phyloP scores from a whole-genome alignment of 1,284 basidiomycete species.

The Coriolopsis trogii region DNA sequence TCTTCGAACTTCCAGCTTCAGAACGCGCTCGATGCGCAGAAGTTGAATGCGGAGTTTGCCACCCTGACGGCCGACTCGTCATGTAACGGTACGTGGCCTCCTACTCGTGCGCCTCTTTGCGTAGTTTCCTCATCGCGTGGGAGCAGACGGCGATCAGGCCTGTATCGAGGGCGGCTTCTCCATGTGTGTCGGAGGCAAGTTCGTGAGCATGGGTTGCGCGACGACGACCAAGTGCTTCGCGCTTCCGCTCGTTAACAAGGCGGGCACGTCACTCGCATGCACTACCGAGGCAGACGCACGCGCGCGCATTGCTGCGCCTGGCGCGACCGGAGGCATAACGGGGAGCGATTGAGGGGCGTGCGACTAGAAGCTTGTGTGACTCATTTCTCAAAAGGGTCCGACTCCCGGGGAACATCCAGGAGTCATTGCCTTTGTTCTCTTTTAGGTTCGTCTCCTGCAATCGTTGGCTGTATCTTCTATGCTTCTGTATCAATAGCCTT shows the following conservation, averaged over 20 bases:
- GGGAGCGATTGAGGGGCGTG: constrained; percentile 26
- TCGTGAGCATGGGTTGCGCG: constrained; percentile 45
- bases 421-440: constrained; percentile 1
- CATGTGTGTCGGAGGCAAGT: constrained; percentile 49
- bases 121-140: background rate
- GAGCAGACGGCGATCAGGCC: constrained; percentile 46
- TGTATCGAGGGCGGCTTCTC: constrained; percentile 38
- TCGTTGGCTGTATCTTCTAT: too few species aligned
- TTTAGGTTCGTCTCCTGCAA: too few species aligned
- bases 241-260: constrained; percentile 59
- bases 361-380: background rate
- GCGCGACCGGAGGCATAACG: constrained; percentile 44
- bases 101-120: background rate
- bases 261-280: constrained; percentile 61
- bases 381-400: background rate
- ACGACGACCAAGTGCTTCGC: constrained; percentile 49
- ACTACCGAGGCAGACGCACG: constrained; percentile 51
- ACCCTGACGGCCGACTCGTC: constrained; percentile 41
- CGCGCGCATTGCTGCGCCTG: constrained; percentile 55
- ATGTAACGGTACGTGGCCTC: constrained; percentile 37
- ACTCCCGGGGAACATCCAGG: constrained; percentile 1
- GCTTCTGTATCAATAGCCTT: too few species aligned
- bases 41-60: constrained; percentile 52
- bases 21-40: constrained; percentile 53
- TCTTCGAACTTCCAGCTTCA: constrained; percentile 37